Evolutionary conservation across 2,329 filamentous ascomycete genomes (phyloP).

Genomic region (Hymenoscyphus repandus): DNA sequence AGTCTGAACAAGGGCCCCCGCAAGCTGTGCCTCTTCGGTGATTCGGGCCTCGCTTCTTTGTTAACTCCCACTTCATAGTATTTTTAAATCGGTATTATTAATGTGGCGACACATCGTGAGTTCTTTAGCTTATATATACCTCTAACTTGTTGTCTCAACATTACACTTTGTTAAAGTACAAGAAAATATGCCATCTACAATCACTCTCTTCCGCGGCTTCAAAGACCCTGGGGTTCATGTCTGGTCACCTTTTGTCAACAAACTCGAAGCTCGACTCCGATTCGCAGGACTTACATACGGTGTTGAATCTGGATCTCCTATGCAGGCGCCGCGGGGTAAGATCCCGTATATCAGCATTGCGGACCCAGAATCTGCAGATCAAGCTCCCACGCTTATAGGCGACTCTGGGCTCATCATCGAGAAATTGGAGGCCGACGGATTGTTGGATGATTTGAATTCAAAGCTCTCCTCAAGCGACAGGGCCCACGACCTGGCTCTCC

Average conservation of each 20-base stretch:
- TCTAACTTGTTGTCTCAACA: too few species aligned
- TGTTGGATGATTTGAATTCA: constrained; percentile 45
- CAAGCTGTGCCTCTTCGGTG: too few species aligned
- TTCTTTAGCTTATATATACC: too few species aligned
- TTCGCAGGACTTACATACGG: constrained; percentile 45
- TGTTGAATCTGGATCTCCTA: constrained; percentile 39
- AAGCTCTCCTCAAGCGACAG: constrained; percentile 34
- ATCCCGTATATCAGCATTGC: constrained; percentile 47
- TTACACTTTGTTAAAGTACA: too few species aligned
- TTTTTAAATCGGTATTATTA: too few species aligned
- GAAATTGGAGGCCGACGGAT: constrained; percentile 36
- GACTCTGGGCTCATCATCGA: constrained; percentile 52
- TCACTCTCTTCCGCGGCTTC: not conserved
- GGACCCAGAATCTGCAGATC: too few species aligned
- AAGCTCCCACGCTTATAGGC: constrained; percentile 29
- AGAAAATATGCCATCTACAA: too few species aligned
- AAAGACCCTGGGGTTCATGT: not conserved
- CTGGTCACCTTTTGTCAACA: constrained; percentile 53
- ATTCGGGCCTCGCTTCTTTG: too few species aligned
- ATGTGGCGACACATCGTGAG: too few species aligned
- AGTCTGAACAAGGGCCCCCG: too few species aligned
- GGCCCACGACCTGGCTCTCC: constrained; percentile 46
- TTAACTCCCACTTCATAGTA: too few species aligned
- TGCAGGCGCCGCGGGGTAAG: constrained; percentile 49
- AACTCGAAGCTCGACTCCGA: constrained; percentile 58